Evolutionary conservation across 2,329 filamentous ascomycete species (phyloP).

Genomic region (Pestalotiopsis sp.): DNA sequence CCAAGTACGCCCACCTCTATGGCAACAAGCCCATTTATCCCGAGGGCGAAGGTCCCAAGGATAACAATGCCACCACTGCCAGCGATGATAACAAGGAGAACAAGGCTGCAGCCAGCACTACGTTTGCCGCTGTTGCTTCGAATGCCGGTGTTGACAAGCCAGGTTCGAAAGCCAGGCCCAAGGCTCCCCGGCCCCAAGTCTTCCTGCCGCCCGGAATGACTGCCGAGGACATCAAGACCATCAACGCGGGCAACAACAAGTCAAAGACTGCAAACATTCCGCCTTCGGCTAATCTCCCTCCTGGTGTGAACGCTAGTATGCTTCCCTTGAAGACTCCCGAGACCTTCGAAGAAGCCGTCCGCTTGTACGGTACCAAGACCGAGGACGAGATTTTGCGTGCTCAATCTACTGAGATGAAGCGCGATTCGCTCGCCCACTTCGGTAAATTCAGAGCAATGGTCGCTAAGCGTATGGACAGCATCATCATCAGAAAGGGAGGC

Average conservation of each 20-base stretch:
- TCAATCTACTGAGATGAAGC: conserved; percentile 66
- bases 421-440: conserved; percentile 71
- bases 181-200: not conserved
- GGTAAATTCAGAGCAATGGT: conserved; percentile 79
- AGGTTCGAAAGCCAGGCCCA: not conserved
- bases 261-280: conserved; percentile 31
- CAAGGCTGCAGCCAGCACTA: not conserved
- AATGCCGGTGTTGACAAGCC: not conserved
- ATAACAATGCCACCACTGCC: conserved; percentile 10
- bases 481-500: conserved; percentile 54
- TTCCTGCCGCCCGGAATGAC: conserved; percentile 1
- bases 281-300: conserved; percentile 9
- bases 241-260: conserved; percentile 1
- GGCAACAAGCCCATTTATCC: conserved; percentile 25
- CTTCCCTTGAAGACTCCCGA: conserved; percentile 28
- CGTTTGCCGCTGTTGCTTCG: not conserved
- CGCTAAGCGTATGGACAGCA: conserved; percentile 70
- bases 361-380: conserved; percentile 37
- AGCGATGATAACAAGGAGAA: not conserved
- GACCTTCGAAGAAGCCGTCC: conserved; percentile 31
- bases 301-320: not conserved
- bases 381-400: conserved; percentile 31
- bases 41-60: conserved; percentile 24
- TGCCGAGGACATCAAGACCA: conserved; percentile 4
- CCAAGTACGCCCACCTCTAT: conserved; percentile 30